A percentile compares a stretch with the other conserved stretches of the same genome.
Conservation (phyloP, 2,329 filamentous ascomycete genomes). For the Amauroascus niger region DNA sequence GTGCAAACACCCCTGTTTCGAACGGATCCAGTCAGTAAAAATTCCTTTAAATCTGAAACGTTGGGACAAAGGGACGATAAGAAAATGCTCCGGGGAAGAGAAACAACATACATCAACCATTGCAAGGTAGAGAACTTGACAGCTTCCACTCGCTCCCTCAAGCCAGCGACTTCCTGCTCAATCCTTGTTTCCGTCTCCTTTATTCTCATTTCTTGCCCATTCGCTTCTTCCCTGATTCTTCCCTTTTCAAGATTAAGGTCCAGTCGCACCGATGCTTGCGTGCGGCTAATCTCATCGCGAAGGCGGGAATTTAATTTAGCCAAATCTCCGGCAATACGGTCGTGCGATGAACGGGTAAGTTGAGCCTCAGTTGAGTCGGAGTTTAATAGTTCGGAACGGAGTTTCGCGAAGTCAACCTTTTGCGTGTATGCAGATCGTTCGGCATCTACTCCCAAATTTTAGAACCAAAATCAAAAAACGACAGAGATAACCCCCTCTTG, state of each 20-base stretch:
- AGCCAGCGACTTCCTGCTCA: constrained; percentile 86
- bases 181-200: constrained; percentile 98
- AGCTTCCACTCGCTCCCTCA: constrained; percentile 85
- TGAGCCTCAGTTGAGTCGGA: constrained; percentile 85
- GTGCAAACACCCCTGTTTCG: constrained; percentile 51
- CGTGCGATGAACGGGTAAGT: constrained; percentile 79
- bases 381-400: constrained; percentile 85
- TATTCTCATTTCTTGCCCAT: constrained; percentile 92
- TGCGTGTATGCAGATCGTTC: constrained; percentile 55
- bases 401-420: constrained; percentile 96
- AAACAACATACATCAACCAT: constrained; percentile 82
- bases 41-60: too few relatives aligned
- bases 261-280: constrained; percentile 81
- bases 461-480: neutral
- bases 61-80: neutral
- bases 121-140: constrained; percentile 98
- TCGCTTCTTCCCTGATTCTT: constrained; percentile 88
- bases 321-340: constrained; percentile 86
- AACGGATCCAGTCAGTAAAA: constrained; percentile 23
- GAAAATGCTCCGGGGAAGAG: neutral
- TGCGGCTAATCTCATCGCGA: constrained; percentile 86
- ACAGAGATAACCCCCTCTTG: too few relatives aligned
- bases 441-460: constrained; percentile 30
- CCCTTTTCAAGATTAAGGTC: constrained; percentile 97
- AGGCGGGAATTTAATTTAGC: constrained; percentile 84